These are phyloP conservation scores for Thinopyrum obtusiflorum DNA, from an alignment of 202 grass and related monocot genomes.

Conservation along the genomic window DNA sequence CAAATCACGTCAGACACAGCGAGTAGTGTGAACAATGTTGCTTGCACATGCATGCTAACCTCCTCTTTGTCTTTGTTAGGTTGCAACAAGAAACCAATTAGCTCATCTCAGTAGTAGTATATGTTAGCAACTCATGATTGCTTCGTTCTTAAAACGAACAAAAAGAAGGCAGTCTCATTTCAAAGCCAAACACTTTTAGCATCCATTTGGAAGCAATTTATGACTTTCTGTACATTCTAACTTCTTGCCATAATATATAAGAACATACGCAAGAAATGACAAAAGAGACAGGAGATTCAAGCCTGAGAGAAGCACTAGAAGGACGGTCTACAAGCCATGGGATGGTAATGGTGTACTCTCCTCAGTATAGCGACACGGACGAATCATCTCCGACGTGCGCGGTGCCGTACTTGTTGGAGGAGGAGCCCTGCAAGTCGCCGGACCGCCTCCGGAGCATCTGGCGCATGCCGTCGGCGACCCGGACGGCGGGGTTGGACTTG, in stretches of 20 bases:
- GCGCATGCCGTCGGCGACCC: slow-evolving; percentile 75
- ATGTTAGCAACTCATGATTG: slow-evolving; percentile 47
- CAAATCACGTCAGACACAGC: slow-evolving; percentile 34
- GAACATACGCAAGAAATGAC: slow-evolving; percentile 24
- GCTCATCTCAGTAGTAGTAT: slow-evolving; percentile 2
- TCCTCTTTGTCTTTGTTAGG: slow-evolving; percentile 44
- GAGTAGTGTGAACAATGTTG: slow-evolving; percentile 25
- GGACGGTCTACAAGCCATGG: slow-evolving; percentile 28
- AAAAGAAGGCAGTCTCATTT: not conserved
- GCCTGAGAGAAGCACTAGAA: slow-evolving; percentile 27
- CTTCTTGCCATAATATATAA: slow-evolving; percentile 32
- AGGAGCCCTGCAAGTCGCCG: slow-evolving; percentile 22
- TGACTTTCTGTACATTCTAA: slow-evolving; percentile 49
- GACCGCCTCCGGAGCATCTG: slow-evolving; percentile 83
- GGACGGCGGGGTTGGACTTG: slow-evolving; percentile 58
- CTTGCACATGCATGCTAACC: slow-evolving; percentile 44
- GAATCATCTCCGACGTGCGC: slow-evolving; percentile 58
- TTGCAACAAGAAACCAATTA: slow-evolving; percentile 32
- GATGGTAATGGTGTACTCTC: not conserved
- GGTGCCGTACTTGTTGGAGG: slow-evolving; percentile 51
- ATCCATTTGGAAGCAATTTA: slow-evolving; percentile 44
- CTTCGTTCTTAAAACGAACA: not conserved
- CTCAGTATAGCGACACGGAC: slow-evolving; percentile 46
- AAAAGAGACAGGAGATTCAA: slow-evolving; percentile 10
- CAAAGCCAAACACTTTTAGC: slow-evolving; percentile 30